Conservation (phyloP, 78 protist species). For the Isochrysis galbana region DNA sequence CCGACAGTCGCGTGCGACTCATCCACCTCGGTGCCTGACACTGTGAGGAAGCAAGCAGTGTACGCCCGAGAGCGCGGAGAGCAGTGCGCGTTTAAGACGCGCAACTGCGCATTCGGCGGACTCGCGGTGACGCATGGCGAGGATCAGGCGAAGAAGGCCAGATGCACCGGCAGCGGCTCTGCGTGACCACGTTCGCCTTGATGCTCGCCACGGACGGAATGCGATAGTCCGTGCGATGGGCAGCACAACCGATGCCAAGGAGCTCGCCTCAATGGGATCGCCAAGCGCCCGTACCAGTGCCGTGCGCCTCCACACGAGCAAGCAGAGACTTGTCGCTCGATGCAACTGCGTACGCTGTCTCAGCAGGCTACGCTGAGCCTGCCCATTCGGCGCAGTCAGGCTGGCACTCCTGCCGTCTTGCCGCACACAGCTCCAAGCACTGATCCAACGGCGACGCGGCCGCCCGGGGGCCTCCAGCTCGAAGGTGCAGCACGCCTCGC, state of each 20-base stretch:
- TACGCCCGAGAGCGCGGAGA: background rate
- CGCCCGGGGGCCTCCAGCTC: background rate
- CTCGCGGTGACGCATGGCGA: too few species aligned
- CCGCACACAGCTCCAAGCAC: background rate
- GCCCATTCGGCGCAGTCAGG: background rate
- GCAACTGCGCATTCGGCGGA: background rate
- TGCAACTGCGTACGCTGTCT: background rate
- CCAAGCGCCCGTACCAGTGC: constrained; percentile 4
- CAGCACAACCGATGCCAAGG: background rate
- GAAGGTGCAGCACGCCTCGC: constrained; percentile 65
- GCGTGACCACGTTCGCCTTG: constrained; percentile 77
- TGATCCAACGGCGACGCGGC: background rate
- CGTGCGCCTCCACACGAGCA: background rate
- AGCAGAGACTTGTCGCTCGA: background rate
- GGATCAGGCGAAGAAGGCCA: background rate
- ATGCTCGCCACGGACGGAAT: constrained; percentile 42
- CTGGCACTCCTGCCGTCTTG: background rate
- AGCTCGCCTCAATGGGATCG: background rate
- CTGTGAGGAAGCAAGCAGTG: background rate
- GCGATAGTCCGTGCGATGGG: background rate
- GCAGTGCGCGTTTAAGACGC: background rate
- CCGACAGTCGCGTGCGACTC: too few species aligned
- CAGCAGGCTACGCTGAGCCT: background rate
- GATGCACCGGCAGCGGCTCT: constrained; percentile 50
- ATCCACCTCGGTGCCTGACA: background rate